These are phyloP conservation scores for Pontederia paniculata DNA, from an alignment of 176 grass and related monocot genomes.

Conservation along the genomic window DNA sequence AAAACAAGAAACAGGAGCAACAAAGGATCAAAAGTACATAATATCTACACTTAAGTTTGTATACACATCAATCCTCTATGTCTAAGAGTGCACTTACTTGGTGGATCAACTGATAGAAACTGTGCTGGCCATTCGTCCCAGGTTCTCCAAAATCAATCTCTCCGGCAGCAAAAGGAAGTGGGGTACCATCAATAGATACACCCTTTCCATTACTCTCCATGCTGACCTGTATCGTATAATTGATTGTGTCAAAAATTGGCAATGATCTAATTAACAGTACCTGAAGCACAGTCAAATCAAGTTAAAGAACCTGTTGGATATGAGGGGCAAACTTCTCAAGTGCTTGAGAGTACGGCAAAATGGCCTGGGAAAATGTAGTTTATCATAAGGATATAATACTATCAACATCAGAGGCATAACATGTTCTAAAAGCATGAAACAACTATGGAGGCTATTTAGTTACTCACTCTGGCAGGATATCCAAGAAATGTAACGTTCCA, in stretches of 20 bases:
- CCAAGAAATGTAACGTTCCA: conserved; percentile 98
- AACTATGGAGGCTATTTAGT: neutral
- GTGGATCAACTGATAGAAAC: conserved; percentile 99
- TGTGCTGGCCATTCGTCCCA: conserved; percentile 97
- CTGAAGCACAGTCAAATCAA: conserved; percentile 8
- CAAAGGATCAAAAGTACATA: too few species aligned
- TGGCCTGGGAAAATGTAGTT: conserved; percentile 41
- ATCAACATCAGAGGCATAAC: neutral
- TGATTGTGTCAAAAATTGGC: neutral
- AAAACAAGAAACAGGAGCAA: too few species aligned
- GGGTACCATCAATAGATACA: conserved; percentile 76
- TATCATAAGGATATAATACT: conserved; percentile 10
- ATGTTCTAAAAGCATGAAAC: conserved; percentile 11
- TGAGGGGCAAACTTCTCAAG: conserved; percentile 96
- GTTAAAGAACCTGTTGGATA: conserved; percentile 81
- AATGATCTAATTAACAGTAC: neutral
- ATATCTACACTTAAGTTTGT: neutral
- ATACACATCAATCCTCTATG: neutral
- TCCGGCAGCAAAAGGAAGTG: conserved; percentile 63
- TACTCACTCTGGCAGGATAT: conserved; percentile 80
- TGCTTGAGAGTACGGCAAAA: conserved; percentile 91
- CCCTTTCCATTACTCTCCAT: conserved; percentile 99
- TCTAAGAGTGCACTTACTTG: conserved; percentile 41
- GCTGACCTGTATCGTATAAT: conserved; percentile 54
- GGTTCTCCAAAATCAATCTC: conserved; percentile 99